Percentiles rank a stretch among this genome's conserved stretches.
phyloP scores from a whole-genome alignment of 1,284 basidiomycete species.

The Cryptococcus maquisensis region DNA sequence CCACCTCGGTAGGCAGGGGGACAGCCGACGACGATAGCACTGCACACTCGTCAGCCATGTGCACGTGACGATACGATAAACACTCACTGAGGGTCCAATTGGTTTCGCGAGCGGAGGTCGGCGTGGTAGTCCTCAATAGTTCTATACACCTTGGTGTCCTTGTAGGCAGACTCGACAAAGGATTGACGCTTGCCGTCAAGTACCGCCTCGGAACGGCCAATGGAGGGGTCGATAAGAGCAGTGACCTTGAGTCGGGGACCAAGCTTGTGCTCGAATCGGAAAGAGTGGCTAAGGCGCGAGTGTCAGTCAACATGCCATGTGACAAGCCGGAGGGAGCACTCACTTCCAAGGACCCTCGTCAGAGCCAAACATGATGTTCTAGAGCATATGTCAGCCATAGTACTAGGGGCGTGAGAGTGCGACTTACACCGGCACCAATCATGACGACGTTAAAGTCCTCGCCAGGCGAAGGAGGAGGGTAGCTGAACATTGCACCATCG shows the following conservation, averaged over 20 bases:
- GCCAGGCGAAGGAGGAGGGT: constrained; percentile 47
- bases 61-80: background rate
- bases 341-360: constrained; percentile 60
- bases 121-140: constrained; percentile 78
- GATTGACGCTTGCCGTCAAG: constrained; percentile 87
- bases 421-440: constrained; percentile 69
- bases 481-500: constrained; percentile 34
- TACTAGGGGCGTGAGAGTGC: background rate
- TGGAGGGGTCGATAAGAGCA: constrained; percentile 86
- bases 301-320: background rate
- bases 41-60: constrained; percentile 1
- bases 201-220: constrained; percentile 72
- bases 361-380: constrained; percentile 89
- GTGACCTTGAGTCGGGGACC: constrained; percentile 93
- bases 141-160: constrained; percentile 82
- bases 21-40: constrained; percentile 81
- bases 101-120: constrained; percentile 55
- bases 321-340: constrained; percentile 6
- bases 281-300: constrained; percentile 71
- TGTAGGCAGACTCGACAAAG: constrained; percentile 90
- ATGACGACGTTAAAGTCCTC: constrained; percentile 85
- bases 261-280: constrained; percentile 92
- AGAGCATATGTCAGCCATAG: constrained; percentile 2
- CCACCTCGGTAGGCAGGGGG: constrained; percentile 91
- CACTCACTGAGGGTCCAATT: constrained; percentile 51